phyloP scores from a whole-genome alignment of 805 yeast genomes.

The Saccharomycopsis malanga region DNA sequence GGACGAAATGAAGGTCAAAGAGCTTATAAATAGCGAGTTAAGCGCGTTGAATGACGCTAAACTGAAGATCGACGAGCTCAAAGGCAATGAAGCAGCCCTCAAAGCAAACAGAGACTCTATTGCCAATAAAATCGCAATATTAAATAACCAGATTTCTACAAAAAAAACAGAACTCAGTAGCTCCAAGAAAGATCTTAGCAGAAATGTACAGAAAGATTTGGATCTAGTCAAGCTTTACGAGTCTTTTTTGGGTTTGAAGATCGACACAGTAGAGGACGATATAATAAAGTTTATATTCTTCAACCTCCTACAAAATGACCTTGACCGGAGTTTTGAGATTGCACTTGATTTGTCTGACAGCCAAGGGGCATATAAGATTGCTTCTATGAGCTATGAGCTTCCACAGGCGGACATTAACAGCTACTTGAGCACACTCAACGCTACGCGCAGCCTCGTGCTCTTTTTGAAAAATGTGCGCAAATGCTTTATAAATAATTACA shows the following conservation, averaged over 20 bases:
- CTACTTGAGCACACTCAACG: constrained; percentile 8
- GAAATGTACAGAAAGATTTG: constrained; percentile 16
- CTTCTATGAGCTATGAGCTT: constrained; percentile 4
- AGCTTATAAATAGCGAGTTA: constrained; percentile 9
- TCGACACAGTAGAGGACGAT: constrained; percentile 18
- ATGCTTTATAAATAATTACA: constrained; percentile 4
- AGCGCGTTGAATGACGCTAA: constrained; percentile 12
- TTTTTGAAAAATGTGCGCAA: constrained; percentile 17
- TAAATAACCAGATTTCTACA: constrained; percentile 10
- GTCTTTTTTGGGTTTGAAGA: constrained; percentile 19
- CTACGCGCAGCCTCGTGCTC: constrained; percentile 7
- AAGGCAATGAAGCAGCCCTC: constrained; percentile 8
- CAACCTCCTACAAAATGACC: constrained; percentile 14
- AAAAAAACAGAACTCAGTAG: constrained; percentile 11
- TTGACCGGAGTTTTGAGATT: constrained; percentile 4
- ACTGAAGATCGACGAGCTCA: constrained; percentile 16
- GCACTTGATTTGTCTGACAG: constrained; percentile 18
- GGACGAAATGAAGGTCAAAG: constrained; percentile 5
- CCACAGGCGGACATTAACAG: constrained; percentile 6
- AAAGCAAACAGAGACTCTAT: constrained; percentile 1
- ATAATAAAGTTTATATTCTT: constrained; percentile 16
- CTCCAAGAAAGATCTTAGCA: constrained; percentile 8
- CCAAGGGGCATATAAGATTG: constrained; percentile 11
- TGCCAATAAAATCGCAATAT: constrained; percentile 3
- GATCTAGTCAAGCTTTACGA: constrained; percentile 16